Percentiles rank a stretch among this genome's conserved stretches.
These are phyloP conservation scores for Xylaria telfairii DNA, from an alignment of 495 filamentous ascomycete species.

Conservation along the genomic window DNA sequence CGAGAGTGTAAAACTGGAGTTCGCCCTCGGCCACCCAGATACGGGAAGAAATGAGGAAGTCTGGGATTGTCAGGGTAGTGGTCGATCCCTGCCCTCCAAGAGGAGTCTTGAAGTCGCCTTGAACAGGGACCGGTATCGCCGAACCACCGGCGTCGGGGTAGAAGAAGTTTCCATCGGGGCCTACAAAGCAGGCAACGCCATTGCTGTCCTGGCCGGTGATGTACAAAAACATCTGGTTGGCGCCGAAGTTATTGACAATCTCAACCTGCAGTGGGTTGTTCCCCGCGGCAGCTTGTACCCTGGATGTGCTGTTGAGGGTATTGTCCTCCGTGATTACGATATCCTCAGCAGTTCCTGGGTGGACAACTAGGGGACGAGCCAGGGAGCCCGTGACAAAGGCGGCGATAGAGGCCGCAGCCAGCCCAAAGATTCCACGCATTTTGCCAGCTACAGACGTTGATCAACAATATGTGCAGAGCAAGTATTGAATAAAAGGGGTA, in stretches of 20 bases:
- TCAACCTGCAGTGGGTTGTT: slow-evolving; percentile 28
- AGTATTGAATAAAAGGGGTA: slow-evolving; percentile 17
- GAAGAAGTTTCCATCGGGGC: slow-evolving; percentile 42
- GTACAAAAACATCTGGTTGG: slow-evolving; percentile 44
- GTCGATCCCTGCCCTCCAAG: slow-evolving; percentile 42
- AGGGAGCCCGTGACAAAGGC: slow-evolving; percentile 33
- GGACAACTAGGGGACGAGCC: slow-evolving; percentile 36
- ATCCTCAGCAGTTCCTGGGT: slow-evolving; percentile 30
- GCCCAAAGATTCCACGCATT: slow-evolving; percentile 33
- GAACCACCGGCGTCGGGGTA: slow-evolving; percentile 42
- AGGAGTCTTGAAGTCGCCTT: slow-evolving; percentile 37
- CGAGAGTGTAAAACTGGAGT: slow-evolving; percentile 48
- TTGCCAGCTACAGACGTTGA: background rate
- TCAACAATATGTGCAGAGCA: slow-evolving; percentile 10
- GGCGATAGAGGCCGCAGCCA: slow-evolving; percentile 38
- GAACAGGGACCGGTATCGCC: slow-evolving; percentile 23
- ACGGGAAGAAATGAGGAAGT: slow-evolving; percentile 47
- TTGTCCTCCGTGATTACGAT: slow-evolving; percentile 38
- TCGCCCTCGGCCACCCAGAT: slow-evolving; percentile 51
- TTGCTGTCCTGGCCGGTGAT: slow-evolving; percentile 45
- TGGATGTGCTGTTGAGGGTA: slow-evolving; percentile 35
- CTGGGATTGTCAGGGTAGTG: slow-evolving; percentile 47
- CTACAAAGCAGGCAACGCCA: slow-evolving; percentile 45
- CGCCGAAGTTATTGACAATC: slow-evolving; percentile 51
- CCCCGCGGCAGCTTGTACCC: background rate